Percentiles rank a stretch among this genome's conserved stretches.
Evolutionary conservation across 179 eudicot species (phyloP).

Genomic region (Beta lomatogona): DNA sequence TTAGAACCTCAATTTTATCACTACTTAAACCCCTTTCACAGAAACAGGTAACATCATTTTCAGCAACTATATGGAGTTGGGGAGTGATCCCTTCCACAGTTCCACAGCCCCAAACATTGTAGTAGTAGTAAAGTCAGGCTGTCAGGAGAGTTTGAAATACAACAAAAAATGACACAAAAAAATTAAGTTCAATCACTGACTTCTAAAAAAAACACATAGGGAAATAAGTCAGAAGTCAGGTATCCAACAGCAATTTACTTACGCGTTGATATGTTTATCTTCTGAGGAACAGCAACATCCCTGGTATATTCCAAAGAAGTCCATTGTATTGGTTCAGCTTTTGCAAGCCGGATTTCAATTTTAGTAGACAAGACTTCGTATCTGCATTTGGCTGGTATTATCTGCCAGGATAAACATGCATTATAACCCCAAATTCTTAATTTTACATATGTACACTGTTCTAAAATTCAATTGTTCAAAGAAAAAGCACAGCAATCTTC

Average conservation of each 20-base stretch:
- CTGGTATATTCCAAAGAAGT: conserved; percentile 65
- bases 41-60: not conserved
- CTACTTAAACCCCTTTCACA: not conserved
- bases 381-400: conserved; percentile 63
- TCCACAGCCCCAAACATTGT: not conserved
- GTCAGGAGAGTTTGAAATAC: too few relatives aligned
- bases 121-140: not conserved
- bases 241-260: conserved; percentile 15
- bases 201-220: not conserved
- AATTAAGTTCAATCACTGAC: too few relatives aligned
- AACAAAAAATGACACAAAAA: not conserved
- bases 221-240: not conserved
- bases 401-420: conserved; percentile 42
- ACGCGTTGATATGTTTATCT: conserved; percentile 53
- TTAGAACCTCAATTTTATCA: not conserved
- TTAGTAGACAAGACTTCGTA: conserved; percentile 67
- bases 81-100: not conserved
- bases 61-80: not conserved
- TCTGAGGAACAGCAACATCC: conserved; percentile 46
- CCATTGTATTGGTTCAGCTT: conserved; percentile 78
- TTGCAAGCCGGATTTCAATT: conserved; percentile 80
- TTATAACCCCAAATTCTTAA: not conserved
- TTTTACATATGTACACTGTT: not conserved
- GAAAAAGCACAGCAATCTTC: not conserved
- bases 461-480: not conserved